These are phyloP conservation scores for Styphnolobium japonicum DNA, from an alignment of 306 rosid species.

Conservation along the genomic window DNA sequence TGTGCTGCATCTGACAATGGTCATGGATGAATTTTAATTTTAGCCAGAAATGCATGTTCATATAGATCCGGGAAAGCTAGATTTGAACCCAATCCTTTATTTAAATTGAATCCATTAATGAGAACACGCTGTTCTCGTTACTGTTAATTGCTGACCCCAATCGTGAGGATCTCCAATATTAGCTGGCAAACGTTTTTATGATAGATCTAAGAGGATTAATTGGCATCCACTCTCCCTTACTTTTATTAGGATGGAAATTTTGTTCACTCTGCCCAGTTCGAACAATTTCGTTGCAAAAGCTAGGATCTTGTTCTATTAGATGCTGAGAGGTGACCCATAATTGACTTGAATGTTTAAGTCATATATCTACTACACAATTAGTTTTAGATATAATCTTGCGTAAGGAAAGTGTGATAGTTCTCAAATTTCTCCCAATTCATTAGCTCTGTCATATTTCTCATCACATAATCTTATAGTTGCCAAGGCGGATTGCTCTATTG, in stretches of 20 bases:
- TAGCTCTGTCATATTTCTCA: neutral
- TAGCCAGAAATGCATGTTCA: neutral
- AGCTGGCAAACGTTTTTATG: neutral
- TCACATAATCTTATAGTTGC: neutral
- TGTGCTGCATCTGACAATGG: neutral
- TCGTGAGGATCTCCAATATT: neutral
- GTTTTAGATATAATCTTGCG: too few relatives aligned
- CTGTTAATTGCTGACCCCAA: neutral
- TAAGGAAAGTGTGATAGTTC: neutral
- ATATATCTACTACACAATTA: neutral
- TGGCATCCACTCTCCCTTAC: neutral
- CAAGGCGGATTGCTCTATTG: too few relatives aligned
- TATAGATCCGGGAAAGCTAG: neutral
- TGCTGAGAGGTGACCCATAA: neutral
- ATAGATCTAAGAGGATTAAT: conserved; percentile 7
- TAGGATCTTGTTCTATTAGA: neutral
- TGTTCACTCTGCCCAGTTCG: neutral
- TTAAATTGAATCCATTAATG: neutral
- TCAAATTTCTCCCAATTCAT: neutral
- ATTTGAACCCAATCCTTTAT: neutral
- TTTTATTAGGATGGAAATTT: neutral
- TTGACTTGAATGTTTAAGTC: conserved; percentile 1
- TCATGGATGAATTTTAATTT: neutral
- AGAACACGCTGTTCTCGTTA: neutral
- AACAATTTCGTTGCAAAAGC: neutral